These are phyloP conservation scores for Trichoderma guizhouense DNA, from an alignment of 2,329 filamentous ascomycete genomes.

Conservation along the genomic window DNA sequence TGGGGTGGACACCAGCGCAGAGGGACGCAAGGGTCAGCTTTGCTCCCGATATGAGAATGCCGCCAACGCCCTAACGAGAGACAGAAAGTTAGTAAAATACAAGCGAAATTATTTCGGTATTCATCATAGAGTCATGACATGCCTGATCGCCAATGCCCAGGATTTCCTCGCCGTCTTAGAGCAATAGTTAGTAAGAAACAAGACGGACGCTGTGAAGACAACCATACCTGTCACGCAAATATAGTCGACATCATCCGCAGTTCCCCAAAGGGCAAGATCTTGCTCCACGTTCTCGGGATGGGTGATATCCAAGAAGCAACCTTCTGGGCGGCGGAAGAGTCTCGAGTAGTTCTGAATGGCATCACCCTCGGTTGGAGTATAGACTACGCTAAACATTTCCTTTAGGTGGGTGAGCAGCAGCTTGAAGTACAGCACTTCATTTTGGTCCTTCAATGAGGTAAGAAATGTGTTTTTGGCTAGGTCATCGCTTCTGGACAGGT, in stretches of 20 bases:
- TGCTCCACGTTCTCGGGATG: conserved; percentile 64
- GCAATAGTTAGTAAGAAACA: not conserved
- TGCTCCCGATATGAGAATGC: conserved; percentile 78
- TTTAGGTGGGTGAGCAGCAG: conserved; percentile 63
- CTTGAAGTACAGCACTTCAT: conserved; percentile 76
- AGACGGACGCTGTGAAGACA: not conserved
- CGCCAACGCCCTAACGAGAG: conserved; percentile 63
- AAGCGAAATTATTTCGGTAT: too few species aligned
- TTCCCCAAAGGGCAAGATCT: conserved; percentile 65
- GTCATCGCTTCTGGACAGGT: conserved; percentile 57
- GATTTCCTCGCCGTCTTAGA: conserved; percentile 62
- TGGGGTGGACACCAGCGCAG: conserved; percentile 82
- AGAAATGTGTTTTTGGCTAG: conserved; percentile 86
- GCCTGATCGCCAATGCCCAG: conserved; percentile 80
- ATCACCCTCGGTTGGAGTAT: conserved; percentile 86
- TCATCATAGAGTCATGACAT: not conserved
- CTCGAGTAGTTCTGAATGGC: conserved; percentile 82
- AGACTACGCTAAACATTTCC: conserved; percentile 89
- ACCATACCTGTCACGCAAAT: conserved; percentile 76
- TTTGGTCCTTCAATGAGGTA: conserved; percentile 81
- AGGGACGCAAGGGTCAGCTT: conserved; percentile 80
- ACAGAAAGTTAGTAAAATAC: not conserved
- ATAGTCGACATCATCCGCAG: conserved; percentile 74
- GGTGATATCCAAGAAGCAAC: conserved; percentile 74
- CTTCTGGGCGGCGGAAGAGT: conserved; percentile 73